phyloP scores from a whole-genome alignment of 306 rosid genomes.

The Vachellia collinsii region DNA sequence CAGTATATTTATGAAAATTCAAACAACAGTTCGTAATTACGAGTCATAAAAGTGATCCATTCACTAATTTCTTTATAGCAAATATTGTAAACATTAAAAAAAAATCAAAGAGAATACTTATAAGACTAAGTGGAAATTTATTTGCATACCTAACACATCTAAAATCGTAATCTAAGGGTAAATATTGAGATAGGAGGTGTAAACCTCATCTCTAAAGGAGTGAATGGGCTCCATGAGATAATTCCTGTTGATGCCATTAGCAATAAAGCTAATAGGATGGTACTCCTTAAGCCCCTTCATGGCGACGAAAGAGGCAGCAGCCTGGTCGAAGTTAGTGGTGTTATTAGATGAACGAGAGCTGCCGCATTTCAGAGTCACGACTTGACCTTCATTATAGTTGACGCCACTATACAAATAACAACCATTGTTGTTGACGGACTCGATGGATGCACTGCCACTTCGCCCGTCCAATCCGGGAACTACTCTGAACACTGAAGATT shows the following conservation, averaged over 20 bases:
- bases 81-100: too few relatives aligned
- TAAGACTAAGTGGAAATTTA: too few relatives aligned
- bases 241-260: conserved; percentile 44
- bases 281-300: conserved; percentile 47
- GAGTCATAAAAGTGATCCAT: not conserved
- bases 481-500: conserved; percentile 39
- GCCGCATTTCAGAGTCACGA: conserved; percentile 35
- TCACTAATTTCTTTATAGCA: too few relatives aligned
- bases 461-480: conserved; percentile 57
- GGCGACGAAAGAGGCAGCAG: conserved; percentile 53
- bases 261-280: conserved; percentile 62
- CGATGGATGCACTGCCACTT: conserved; percentile 41
- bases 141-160: too few relatives aligned
- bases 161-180: not conserved
- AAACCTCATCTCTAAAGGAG: conserved; percentile 50
- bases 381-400: not conserved
- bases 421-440: conserved; percentile 40
- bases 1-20: not conserved
- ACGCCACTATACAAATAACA: conserved; percentile 39
- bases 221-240: conserved; percentile 47
- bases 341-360: conserved; percentile 9
- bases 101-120: too few relatives aligned
- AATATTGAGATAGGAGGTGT: conserved; percentile 55
- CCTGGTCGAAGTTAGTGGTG: conserved; percentile 27
- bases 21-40: not conserved